phyloP scores from a whole-genome alignment of 345 rosid species.

The Limnanthes douglasii region DNA sequence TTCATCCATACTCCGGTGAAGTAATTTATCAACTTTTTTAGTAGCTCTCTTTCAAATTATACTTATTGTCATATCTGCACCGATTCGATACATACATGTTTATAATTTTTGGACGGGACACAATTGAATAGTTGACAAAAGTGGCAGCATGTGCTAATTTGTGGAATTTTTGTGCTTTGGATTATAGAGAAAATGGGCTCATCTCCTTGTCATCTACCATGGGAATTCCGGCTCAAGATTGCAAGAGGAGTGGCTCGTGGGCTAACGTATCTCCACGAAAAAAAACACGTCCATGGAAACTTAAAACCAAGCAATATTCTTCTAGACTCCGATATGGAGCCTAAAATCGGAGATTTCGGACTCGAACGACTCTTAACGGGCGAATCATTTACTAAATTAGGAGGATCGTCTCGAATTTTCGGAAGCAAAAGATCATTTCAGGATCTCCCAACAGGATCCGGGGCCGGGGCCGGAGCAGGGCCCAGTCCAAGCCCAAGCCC shows the following conservation, averaged over 20 bases:
- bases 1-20: too few species aligned
- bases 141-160: constrained; percentile 1
- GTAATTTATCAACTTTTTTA: too few species aligned
- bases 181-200: constrained; percentile 59
- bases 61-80: too few species aligned
- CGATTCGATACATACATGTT: too few species aligned
- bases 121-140: too few species aligned
- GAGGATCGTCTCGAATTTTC: constrained; percentile 50
- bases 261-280: constrained; percentile 65
- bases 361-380: constrained; percentile 57
- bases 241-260: constrained; percentile 75
- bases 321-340: constrained; percentile 57
- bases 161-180: not conserved
- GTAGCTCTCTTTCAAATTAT: too few species aligned
- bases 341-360: constrained; percentile 74
- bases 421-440: constrained; percentile 81
- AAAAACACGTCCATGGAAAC: constrained; percentile 86
- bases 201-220: constrained; percentile 58
- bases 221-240: constrained; percentile 82
- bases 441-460: constrained; percentile 31
- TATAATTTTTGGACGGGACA: too few species aligned
- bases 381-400: constrained; percentile 38
- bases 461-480: constrained; percentile 23
- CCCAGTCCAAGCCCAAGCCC: constrained; percentile 49
- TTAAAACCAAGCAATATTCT: constrained; percentile 77